A percentile compares a stretch with the other conserved stretches of the same genome.
phyloP scores from a whole-genome alignment of 1,139 yeast genomes.

The Pichia sp. region DNA sequence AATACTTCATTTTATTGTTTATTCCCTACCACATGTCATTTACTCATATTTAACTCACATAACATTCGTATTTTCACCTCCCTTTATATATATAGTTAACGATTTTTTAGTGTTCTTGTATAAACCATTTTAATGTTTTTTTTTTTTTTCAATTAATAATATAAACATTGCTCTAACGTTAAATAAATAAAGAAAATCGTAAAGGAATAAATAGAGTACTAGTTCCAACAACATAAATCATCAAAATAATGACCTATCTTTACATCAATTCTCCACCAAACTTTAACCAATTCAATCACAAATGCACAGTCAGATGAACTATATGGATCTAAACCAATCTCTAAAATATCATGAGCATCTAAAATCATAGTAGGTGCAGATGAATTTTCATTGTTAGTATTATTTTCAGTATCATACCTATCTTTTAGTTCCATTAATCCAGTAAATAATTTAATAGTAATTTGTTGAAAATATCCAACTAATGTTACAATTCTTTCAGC shows the following conservation, averaged over 20 bases:
- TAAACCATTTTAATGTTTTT: not conserved
- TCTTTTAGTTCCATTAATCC: slow-evolving; percentile 29
- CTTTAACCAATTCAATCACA: slow-evolving; percentile 43
- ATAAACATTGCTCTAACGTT: not conserved
- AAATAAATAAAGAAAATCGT: not conserved
- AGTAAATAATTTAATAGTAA: slow-evolving; percentile 36
- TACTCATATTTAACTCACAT: not conserved
- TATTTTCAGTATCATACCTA: slow-evolving; percentile 10
- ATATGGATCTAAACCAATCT: slow-evolving; percentile 74
- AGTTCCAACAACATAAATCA: slow-evolving; percentile 30
- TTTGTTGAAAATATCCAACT: slow-evolving; percentile 50
- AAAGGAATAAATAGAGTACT: not conserved
- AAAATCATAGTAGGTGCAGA: slow-evolving; percentile 17
- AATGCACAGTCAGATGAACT: slow-evolving; percentile 51
- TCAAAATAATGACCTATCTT: slow-evolving; percentile 31
- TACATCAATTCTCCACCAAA: slow-evolving; percentile 50
- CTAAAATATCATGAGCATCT: slow-evolving; percentile 52
- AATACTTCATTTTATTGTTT: not conserved
- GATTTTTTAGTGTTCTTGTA: not conserved
- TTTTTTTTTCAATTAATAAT: not conserved
- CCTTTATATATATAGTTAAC: not conserved
- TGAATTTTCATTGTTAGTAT: slow-evolving; percentile 16
- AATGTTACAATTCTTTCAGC: slow-evolving; percentile 31
- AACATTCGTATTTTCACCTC: not conserved
- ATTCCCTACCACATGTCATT: not conserved